Evolutionary conservation across 2,329 filamentous ascomycete genomes (phyloP), one percentile per base, ranked within the genome.

Genomic region (Monascus ruber): DNA sequence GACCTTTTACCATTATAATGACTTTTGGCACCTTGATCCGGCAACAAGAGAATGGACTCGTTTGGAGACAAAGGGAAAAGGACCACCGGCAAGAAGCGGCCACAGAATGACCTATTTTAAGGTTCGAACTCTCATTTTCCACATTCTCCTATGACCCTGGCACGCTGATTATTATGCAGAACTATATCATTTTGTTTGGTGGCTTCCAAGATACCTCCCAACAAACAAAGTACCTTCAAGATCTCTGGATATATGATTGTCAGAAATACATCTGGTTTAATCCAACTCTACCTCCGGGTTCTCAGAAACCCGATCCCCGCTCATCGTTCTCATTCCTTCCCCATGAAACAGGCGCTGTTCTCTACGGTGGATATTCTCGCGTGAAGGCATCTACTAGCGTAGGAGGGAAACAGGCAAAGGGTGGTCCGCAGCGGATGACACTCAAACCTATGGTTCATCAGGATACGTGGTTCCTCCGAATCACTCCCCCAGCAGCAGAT

Each of bases 1-100:
- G 4, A 96, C 89, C 0, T 98, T 98, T 56, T 95, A 98, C 62
- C 91, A 98, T 64, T 98, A 98, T 68, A 94, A 94, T 55, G 91
- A 96, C 65, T 96, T 98, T 60, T 98, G 91, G 89, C 75, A 83
- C 36, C 74, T 96, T 33, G 88, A 96, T 56, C 83, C 89, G 0
- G 74, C 73, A 6, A 80, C 77, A 5, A 74, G 87, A 52, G 91
- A 98, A 67, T 98, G 91, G 91, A 84, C 79, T 41, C 83, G 88
- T 44, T 71, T 98, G 28, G 91, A 98, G 60, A 73, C 72, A 2
- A 81, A 80, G 47, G 63, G 64, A 31, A 73, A 73, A 67, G 84
- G 84, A 42, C 89, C 89, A 31, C 82, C 85, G 2, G 87, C 89
- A 2, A 73, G 91, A 48, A 93, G 85, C 59, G 91, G 91, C 3